Evolutionary conservation across 495 filamentous ascomycete species (phyloP), one percentile per base, ranked within the genome.

Genomic region (Articulospora tetracladia): DNA sequence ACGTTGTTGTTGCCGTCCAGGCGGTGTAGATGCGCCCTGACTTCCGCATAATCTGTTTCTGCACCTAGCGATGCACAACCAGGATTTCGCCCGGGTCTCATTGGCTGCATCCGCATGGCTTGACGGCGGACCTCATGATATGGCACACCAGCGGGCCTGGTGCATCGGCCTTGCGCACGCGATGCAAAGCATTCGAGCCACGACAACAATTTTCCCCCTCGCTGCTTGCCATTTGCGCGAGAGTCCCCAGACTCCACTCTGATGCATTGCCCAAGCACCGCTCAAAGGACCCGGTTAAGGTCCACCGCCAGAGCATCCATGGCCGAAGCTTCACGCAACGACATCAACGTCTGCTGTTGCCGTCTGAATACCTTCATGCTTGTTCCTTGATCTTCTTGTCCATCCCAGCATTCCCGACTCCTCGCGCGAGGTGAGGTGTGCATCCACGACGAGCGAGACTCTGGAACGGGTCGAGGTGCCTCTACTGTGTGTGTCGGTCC

Each of bases 101-200:
- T 66, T 66, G 56, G 62, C 1, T 25, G 39, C 44, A 24, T 17
- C 15, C 19, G 20, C 7, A 23, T n/a, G 53, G 49, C 20, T 44
- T 27, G 32, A 12, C 47, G 62, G 56, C 64, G 53, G 59, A 62
- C 49, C 55, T 54, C 59, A 57, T 59, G 64, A 63, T 62, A 44
- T 57, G 55, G 30, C 55, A 55, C 59, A 53, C 55, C 10, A 58
- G 55, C 34, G 32, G 34, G 34, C 54, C 23, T 53, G 54, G 20
- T 53, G 62, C 62, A 60, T 56, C 32, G 28, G 15, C 27, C 30
- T 47, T 23, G 41, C 53, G 58, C 65, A 67, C 58, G 65, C 57
- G 58, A 53, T 65, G 75, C 72, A 71, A 74, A 69, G 79, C 75
- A 83, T 78, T 82, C 77, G 80, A 83, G 80, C 80, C 80, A 83